Conservation (phyloP, 1,284 basidiomycete species). For the Xerocomus tenax region DNA sequence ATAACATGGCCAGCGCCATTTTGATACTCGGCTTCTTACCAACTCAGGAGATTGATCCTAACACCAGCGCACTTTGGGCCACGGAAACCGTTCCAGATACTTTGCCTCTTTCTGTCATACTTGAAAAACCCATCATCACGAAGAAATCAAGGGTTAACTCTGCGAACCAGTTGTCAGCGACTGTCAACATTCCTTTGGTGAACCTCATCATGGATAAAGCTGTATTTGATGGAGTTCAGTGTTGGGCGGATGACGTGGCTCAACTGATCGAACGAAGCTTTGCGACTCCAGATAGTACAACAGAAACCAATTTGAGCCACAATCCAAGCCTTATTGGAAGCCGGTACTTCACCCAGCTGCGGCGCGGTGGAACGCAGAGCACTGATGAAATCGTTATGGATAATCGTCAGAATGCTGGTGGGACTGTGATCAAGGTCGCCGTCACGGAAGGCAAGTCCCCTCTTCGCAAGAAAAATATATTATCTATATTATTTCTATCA, state of each 20-base stretch:
- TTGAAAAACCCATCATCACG: conserved; percentile 13
- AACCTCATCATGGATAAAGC: conserved; percentile 56
- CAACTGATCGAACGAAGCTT: conserved; percentile 51
- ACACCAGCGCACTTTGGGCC: conserved; percentile 22
- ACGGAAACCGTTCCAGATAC: conserved; percentile 14
- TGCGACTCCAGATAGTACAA: conserved; percentile 24
- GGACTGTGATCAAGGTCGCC: conserved; percentile 45
- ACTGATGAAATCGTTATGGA: conserved; percentile 29
- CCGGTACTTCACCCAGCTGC: conserved; percentile 63
- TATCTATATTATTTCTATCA: conserved; percentile 18
- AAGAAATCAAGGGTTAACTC: conserved; percentile 9
- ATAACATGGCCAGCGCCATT: conserved; percentile 19
- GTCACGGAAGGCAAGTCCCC: conserved; percentile 48
- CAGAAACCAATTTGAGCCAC: conserved; percentile 37
- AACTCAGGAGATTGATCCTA: conserved; percentile 5
- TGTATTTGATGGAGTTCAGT: conserved; percentile 68
- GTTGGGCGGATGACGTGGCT: conserved; percentile 75
- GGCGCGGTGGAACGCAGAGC: conserved; percentile 39
- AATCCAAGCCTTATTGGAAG: conserved; percentile 76
- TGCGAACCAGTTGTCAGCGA: conserved; percentile 31
- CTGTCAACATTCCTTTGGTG: conserved; percentile 57
- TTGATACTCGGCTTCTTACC: conserved; percentile 25
- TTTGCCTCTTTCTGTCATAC: conserved; percentile 20
- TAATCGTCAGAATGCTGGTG: conserved; percentile 28
- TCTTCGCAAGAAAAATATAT: not conserved